Evolutionary conservation across 2,329 filamentous ascomycete genomes (phyloP).

Genomic region (Calonectria pseudoturangicola): DNA sequence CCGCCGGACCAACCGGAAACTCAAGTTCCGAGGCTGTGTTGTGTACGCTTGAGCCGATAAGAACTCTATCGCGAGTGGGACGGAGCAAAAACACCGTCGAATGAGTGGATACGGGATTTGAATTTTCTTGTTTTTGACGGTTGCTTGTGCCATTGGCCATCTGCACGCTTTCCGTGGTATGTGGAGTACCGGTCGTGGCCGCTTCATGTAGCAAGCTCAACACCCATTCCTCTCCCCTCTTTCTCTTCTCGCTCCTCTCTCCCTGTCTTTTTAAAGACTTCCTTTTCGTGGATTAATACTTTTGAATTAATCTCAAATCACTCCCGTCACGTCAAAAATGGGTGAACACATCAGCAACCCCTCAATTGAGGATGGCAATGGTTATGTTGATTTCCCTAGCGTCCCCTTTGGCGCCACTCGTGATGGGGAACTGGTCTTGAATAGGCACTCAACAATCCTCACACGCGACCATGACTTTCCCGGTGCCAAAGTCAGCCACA

Average conservation of each 20-base stretch:
- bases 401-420: conserved; percentile 6
- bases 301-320: neutral
- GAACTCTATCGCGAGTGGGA: conserved; percentile 20
- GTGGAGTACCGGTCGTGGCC: neutral
- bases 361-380: neutral
- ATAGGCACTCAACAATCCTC: conserved; percentile 29
- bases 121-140: conserved; percentile 20
- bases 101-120: conserved; percentile 5
- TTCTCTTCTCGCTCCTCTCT: neutral
- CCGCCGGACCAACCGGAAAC: conserved; percentile 17
- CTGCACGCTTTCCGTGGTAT: neutral
- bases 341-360: conserved; percentile 1
- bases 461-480: conserved; percentile 30
- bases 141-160: conserved; percentile 21
- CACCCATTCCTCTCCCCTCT: neutral
- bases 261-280: neutral
- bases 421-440: conserved; percentile 18
- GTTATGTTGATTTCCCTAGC: conserved; percentile 28
- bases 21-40: conserved; percentile 7
- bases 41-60: conserved; percentile 2
- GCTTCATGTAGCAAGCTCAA: neutral
- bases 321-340: neutral
- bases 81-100: neutral
- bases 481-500: conserved; percentile 18
- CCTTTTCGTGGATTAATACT: neutral